Evolutionary conservation across 768 basidiomycete genomes (phyloP), one percentile per base, ranked within the genome.

Genomic region (Coprinopsis cinerea): DNA sequence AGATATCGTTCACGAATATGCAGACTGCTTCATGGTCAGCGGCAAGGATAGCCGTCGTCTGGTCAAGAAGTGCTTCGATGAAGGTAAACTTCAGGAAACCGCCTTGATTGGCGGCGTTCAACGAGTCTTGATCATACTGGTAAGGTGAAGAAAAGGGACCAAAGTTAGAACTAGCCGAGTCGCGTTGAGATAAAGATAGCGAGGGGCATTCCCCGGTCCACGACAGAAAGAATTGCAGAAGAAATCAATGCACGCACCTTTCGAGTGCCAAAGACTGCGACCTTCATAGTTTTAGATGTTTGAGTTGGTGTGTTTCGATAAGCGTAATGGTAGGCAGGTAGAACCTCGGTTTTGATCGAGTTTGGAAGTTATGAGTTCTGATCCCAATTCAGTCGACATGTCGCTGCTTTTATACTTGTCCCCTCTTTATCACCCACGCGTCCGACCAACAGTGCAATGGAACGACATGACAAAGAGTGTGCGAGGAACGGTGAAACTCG

Each of bases 1-100:
- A 74, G 11, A 61, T 56, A 48, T 74, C 72, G 55, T 74, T 74
- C 6, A 74, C 72, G 55, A 74, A 74, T 11, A 74, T 58, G 47
- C 69, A 74, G 13, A 74, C 61, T 0, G 67, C 71, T 20, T 70
- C 63, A 40, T 72, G 67, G 1, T 60, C 67, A 23, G 63, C 63
- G 36, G 70, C 67, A 2, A 74, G 64, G 9, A 62, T 50, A 9
- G 58, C 67, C 0, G 72, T 74, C 15, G 57, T 60, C 36, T 59
- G 49, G 51, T 72, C 67, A 13, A 74, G 62, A 44, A 66, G 59
- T 13, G 69, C 55, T 20, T 72, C 72, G 15, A 70, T 59, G 52
- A 64, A 74, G 7, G 67, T 69, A 55, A 70, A 67, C 35, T 66
- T 50, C 27, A 41, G n/a, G 10, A 71, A 48, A 7, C 57, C 59